A percentile compares a stretch with the other conserved stretches of the same genome.
These are phyloP conservation scores for Termitomyces sp. DNA, from an alignment of 768 basidiomycete species.

Conservation along the genomic window DNA sequence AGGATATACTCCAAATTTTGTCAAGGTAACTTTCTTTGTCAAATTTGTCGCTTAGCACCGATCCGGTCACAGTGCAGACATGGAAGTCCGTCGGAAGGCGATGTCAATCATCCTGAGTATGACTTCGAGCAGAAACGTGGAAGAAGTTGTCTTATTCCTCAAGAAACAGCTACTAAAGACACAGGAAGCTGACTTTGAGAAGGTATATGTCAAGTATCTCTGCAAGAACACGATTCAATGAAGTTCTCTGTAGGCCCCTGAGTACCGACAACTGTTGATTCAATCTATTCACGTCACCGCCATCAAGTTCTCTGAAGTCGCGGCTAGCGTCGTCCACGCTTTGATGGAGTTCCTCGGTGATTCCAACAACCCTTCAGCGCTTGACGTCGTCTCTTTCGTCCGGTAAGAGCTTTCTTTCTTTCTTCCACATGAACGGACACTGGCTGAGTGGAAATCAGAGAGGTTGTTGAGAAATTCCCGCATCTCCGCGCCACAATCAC, in stretches of 20 bases:
- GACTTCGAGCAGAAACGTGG: slow-evolving; percentile 91
- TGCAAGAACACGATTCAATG: background rate
- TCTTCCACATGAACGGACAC: background rate
- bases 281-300: slow-evolving; percentile 97
- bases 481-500: slow-evolving; percentile 75
- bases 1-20: slow-evolving; percentile 92
- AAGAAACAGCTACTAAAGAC: slow-evolving; percentile 98
- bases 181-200: slow-evolving; percentile 88
- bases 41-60: background rate
- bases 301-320: slow-evolving; percentile 95
- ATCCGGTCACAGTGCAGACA: slow-evolving; percentile 61
- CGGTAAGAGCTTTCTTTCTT: slow-evolving; percentile 23
- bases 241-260: slow-evolving; percentile 56
- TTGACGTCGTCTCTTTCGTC: slow-evolving; percentile 83
- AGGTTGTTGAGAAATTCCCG: slow-evolving; percentile 98
- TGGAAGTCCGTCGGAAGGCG: slow-evolving; percentile 94
- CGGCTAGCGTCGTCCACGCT: slow-evolving; percentile 90
- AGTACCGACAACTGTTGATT: slow-evolving; percentile 94
- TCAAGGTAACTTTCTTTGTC: slow-evolving; percentile 46
- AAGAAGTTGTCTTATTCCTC: slow-evolving; percentile 92
- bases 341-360: slow-evolving; percentile 94
- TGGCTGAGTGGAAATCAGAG: slow-evolving; percentile 34
- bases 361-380: slow-evolving; percentile 88
- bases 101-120: slow-evolving; percentile 86
- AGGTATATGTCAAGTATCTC: slow-evolving; percentile 38